Evolutionary conservation across 2,329 filamentous ascomycete species (phyloP).

Genomic region (Arthrobotrys iridis): DNA sequence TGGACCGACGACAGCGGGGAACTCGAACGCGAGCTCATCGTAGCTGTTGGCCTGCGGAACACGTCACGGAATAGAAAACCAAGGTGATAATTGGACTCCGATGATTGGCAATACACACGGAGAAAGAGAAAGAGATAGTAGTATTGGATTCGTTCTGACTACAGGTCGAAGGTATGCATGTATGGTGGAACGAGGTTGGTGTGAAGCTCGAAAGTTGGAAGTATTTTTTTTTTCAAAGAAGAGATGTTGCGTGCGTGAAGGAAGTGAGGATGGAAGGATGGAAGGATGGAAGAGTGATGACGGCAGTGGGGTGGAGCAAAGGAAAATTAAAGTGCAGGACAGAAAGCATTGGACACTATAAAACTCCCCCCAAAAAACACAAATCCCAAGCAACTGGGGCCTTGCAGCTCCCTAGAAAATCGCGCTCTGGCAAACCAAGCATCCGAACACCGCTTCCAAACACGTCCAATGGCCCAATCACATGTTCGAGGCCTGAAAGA

Average conservation of each 20-base stretch:
- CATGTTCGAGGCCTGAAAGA: background rate
- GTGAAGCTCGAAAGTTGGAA: background rate
- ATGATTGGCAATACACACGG: background rate
- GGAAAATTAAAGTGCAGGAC: conserved; percentile 46
- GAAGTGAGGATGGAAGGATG: background rate
- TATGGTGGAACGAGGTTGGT: background rate
- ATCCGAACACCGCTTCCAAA: conserved; percentile 12
- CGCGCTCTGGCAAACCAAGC: conserved; percentile 43
- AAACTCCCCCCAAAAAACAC: conserved; percentile 47
- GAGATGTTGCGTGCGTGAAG: background rate
- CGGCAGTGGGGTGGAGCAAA: conserved; percentile 45
- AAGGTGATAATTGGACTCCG: background rate
- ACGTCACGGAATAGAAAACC: conserved; percentile 25
- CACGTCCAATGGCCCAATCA: conserved; percentile 11
- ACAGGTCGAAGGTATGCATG: background rate
- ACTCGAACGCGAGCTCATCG: conserved; percentile 52
- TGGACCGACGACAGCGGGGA: conserved; percentile 50
- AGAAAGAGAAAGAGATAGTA: background rate
- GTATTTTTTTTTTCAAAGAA: background rate
- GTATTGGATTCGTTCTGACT: conserved; percentile 5
- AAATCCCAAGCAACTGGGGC: conserved; percentile 30
- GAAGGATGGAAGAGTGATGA: conserved; percentile 25
- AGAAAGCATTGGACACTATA: conserved; percentile 52
- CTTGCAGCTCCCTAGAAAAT: conserved; percentile 40
- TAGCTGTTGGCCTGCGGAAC: conserved; percentile 6